A percentile compares a stretch with the other conserved stretches of the same genome.
Conservation (phyloP, 768 basidiomycete species). For the Imleria badia region DNA sequence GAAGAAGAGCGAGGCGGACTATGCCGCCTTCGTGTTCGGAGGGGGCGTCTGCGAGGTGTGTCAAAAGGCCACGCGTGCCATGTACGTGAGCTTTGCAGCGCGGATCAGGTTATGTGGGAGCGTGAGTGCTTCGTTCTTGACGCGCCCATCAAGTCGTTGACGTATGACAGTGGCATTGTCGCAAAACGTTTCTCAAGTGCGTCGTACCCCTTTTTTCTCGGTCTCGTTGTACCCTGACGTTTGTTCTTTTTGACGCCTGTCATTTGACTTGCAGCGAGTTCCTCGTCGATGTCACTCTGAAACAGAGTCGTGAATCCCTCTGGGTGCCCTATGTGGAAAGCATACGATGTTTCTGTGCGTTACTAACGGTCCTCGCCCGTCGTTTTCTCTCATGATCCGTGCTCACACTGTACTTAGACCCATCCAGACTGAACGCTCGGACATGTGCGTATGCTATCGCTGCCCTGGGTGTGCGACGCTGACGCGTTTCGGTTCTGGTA, state of each 20-base stretch:
- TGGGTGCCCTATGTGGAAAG: conserved; percentile 28
- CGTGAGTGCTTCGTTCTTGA: conserved; percentile 23
- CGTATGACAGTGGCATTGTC: conserved; percentile 23
- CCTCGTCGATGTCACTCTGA: conserved; percentile 7
- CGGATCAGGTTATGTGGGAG: conserved; percentile 45
- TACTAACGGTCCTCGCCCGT: too few species aligned
- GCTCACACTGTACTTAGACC: neutral
- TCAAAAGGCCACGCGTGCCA: conserved; percentile 30
- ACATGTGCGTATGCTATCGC: conserved; percentile 16
- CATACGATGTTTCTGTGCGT: conserved; percentile 22
- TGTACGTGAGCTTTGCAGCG: conserved; percentile 50
- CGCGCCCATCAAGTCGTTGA: neutral
- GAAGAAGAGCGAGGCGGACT: conserved; percentile 48
- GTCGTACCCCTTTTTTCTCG: conserved; percentile 1
- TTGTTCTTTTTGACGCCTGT: neutral
- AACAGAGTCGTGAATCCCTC: neutral
- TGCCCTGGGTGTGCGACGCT: too few species aligned
- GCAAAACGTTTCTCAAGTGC: conserved; percentile 15
- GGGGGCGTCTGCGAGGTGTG: conserved; percentile 60
- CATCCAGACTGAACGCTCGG: neutral
- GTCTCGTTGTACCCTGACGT: neutral
- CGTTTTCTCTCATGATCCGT: neutral
- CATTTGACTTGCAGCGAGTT: conserved; percentile 6
- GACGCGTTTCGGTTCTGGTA: neutral
- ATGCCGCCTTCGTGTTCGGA: conserved; percentile 66